A percentile compares a stretch with the other conserved stretches of the same genome.
Conservation (phyloP, 306 rosid species). For the Gleditsia sinensis region DNA sequence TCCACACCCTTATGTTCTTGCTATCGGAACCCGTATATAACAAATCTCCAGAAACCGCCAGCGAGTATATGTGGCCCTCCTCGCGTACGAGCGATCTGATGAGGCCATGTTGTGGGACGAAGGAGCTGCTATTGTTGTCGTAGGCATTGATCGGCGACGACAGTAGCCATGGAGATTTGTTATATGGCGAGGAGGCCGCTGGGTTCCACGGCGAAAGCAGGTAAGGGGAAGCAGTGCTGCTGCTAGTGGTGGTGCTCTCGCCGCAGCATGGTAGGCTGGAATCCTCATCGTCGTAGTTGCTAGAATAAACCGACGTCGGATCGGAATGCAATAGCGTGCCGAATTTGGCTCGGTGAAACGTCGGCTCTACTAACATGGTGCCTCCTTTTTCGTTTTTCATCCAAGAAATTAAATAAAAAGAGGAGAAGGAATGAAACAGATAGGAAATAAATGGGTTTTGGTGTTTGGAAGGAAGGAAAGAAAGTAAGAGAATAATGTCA, state of each 20-base stretch:
- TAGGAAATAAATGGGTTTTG: too few relatives aligned
- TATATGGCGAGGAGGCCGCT: slow-evolving; percentile 41
- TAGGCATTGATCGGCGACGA: slow-evolving; percentile 8
- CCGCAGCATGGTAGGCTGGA: slow-evolving; percentile 27
- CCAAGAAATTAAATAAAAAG: neutral
- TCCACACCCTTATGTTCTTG: slow-evolving; percentile 76
- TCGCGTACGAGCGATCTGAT: slow-evolving; percentile 59
- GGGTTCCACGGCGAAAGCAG: slow-evolving; percentile 65
- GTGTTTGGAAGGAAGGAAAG: neutral
- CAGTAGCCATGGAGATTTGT: slow-evolving; percentile 61
- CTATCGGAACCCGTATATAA: slow-evolving; percentile 79
- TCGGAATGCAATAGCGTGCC: slow-evolving; percentile 54
- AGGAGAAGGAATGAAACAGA: too few relatives aligned
- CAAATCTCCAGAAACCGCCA: slow-evolving; percentile 62
- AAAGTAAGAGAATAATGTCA: neutral
- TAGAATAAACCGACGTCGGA: slow-evolving; percentile 1
- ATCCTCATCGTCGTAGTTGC: neutral
- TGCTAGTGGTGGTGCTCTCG: slow-evolving; percentile 26
- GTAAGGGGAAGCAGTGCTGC: slow-evolving; percentile 44
- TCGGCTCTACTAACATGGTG: slow-evolving; percentile 32
- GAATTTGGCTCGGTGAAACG: slow-evolving; percentile 39
- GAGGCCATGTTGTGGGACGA: slow-evolving; percentile 39
- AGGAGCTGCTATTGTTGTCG: neutral
- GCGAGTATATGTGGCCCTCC: slow-evolving; percentile 72
- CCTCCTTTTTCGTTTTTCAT: slow-evolving; percentile 43